Evolutionary conservation across 441 rosid genomes (phyloP).

Genomic region (Erodium texanum): DNA sequence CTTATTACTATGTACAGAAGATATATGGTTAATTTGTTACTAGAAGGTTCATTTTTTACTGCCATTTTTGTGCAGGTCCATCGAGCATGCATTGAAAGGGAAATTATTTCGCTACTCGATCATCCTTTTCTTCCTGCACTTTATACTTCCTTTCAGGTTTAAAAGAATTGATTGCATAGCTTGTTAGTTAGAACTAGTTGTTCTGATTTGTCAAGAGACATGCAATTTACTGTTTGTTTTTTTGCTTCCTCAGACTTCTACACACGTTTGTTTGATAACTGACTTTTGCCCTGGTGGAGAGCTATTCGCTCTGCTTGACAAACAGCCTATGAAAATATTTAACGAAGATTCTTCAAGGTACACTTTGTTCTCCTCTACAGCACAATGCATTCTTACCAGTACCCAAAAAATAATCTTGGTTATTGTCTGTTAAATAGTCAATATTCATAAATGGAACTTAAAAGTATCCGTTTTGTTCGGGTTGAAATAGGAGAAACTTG

Average conservation of each 20-base stretch:
- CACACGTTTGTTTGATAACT: constrained; percentile 91
- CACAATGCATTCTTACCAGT: not conserved
- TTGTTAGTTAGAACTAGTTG: too few relatives aligned
- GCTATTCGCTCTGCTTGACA: constrained; percentile 81
- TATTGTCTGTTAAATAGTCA: not conserved
- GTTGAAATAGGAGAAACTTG: too few relatives aligned
- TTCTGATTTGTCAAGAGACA: not conserved
- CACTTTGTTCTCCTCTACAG: not conserved
- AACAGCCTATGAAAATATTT: constrained; percentile 83
- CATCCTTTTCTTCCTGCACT: constrained; percentile 95
- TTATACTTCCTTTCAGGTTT: constrained; percentile 81
- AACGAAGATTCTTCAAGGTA: constrained; percentile 94
- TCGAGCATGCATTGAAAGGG: constrained; percentile 85
- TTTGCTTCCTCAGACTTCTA: constrained; percentile 65
- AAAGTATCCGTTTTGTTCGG: not conserved
- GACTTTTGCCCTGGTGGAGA: constrained; percentile 98
- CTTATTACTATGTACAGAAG: not conserved
- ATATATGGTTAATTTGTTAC: not conserved
- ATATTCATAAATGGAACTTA: too few relatives aligned
- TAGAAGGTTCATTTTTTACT: constrained; percentile 2
- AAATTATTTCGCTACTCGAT: constrained; percentile 74
- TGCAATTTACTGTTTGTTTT: not conserved
- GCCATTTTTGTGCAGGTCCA: constrained; percentile 49
- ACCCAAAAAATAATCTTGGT: not conserved
- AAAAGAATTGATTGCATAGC: too few relatives aligned